These are phyloP conservation scores for Paracoccidioides brasiliensis DNA, from an alignment of 2,329 filamentous ascomycete species.

Conservation along the genomic window DNA sequence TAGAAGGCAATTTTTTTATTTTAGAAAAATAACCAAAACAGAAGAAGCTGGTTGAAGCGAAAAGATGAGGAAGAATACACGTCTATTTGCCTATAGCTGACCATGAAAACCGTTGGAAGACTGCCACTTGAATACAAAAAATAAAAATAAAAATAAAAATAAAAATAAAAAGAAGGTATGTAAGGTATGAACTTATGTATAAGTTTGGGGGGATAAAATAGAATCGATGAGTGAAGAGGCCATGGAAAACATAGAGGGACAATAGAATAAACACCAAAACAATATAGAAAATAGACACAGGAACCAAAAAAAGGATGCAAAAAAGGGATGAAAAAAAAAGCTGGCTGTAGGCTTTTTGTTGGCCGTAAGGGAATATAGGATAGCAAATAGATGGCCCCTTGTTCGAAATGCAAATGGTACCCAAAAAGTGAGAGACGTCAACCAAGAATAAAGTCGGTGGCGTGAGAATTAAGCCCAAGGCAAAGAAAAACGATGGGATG, in stretches of 20 bases:
- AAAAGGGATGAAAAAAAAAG: neutral
- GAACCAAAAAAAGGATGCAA: constrained; percentile 10
- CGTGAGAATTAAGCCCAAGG: neutral
- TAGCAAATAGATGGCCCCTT: neutral
- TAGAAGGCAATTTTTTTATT: too few relatives aligned
- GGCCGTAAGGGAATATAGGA: neutral
- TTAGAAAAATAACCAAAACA: too few relatives aligned
- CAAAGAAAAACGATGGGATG: too few relatives aligned
- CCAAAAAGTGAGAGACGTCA: neutral
- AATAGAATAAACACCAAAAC: neutral
- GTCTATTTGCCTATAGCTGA: too few relatives aligned
- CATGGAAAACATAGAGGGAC: constrained; percentile 5
- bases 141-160: neutral
- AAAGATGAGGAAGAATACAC: too few relatives aligned
- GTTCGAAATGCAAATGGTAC: neutral
- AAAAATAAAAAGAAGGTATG: neutral
- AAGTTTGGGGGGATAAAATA: constrained; percentile 4
- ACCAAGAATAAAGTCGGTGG: neutral
- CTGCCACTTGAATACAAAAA: constrained; percentile 3
- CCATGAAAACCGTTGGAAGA: neutral
- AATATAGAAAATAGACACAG: neutral
- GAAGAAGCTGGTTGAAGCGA: too few relatives aligned
- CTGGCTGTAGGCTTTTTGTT: neutral
- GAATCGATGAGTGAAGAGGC: constrained; percentile 14
- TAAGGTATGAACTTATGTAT: neutral